Conservation (phyloP, 176 grass and related monocot species). For the Dactylis glomerata region DNA sequence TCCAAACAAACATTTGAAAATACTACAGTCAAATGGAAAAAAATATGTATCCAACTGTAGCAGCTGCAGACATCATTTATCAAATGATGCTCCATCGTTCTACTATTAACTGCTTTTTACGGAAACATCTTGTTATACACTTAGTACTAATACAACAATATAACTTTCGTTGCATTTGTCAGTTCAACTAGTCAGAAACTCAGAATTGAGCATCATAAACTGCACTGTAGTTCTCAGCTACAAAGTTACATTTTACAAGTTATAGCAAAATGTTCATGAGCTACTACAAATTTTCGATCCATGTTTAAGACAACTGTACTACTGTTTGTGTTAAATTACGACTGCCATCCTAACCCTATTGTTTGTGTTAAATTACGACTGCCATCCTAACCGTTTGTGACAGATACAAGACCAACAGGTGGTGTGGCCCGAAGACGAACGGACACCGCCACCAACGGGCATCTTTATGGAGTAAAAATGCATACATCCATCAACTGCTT, state of each 20-base stretch:
- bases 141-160: not conserved
- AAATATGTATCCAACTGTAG: not conserved
- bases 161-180: not conserved
- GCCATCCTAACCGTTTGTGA: not conserved
- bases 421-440: not conserved
- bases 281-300: not conserved
- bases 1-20: not conserved
- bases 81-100: constrained; percentile 19
- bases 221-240: not conserved
- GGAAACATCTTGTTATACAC: not conserved
- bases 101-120: not conserved
- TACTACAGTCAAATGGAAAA: not conserved
- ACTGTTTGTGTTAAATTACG: not conserved
- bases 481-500: not conserved
- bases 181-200: not conserved
- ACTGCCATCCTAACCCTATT: too few species aligned
- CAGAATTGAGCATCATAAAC: not conserved
- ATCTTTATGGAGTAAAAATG: not conserved
- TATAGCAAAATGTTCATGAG: not conserved
- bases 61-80: not conserved
- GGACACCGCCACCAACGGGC: not conserved
- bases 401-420: not conserved
- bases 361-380: not conserved
- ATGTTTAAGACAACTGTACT: not conserved
- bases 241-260: not conserved